phyloP scores from a whole-genome alignment of 257 asterid species.

The Lithospermum erythrorhizon region DNA sequence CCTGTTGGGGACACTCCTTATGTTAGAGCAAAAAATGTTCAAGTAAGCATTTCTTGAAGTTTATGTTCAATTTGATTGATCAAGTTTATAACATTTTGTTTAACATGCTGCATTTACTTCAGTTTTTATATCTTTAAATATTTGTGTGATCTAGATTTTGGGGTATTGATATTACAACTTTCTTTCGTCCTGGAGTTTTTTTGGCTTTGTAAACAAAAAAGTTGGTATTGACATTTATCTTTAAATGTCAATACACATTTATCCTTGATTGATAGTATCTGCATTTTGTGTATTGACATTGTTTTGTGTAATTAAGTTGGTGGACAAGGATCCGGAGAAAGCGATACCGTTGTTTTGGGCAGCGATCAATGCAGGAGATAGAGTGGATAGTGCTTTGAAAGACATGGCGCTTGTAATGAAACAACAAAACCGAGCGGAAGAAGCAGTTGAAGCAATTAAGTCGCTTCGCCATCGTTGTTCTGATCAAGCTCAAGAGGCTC shows the following conservation, averaged over 20 bases:
- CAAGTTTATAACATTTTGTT: too few species aligned
- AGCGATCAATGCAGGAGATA: conserved; percentile 93
- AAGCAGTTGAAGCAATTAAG: conserved; percentile 90
- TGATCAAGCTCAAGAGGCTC: conserved; percentile 95
- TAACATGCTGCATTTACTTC: neutral
- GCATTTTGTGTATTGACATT: neutral
- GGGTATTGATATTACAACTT: neutral
- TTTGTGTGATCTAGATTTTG: neutral
- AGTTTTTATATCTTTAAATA: neutral
- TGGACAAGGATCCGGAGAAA: conserved; percentile 94
- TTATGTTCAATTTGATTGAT: too few species aligned
- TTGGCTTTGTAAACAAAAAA: too few species aligned
- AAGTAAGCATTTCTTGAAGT: conserved; percentile 32
- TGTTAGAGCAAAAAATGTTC: conserved; percentile 90
- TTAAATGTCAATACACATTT: too few species aligned
- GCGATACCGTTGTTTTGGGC: conserved; percentile 95
- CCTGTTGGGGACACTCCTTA: conserved; percentile 91
- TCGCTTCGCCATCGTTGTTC: conserved; percentile 76
- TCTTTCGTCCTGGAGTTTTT: too few species aligned
- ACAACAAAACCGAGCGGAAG: conserved; percentile 94
- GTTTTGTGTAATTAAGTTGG: conserved; percentile 31
- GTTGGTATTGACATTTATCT: too few species aligned
- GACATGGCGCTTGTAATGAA: conserved; percentile 99
- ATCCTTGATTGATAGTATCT: neutral
- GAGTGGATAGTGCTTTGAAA: conserved; percentile 95